Conservation (phyloP, 768 basidiomycete genomes). For the Pleurotus sapidus region DNA sequence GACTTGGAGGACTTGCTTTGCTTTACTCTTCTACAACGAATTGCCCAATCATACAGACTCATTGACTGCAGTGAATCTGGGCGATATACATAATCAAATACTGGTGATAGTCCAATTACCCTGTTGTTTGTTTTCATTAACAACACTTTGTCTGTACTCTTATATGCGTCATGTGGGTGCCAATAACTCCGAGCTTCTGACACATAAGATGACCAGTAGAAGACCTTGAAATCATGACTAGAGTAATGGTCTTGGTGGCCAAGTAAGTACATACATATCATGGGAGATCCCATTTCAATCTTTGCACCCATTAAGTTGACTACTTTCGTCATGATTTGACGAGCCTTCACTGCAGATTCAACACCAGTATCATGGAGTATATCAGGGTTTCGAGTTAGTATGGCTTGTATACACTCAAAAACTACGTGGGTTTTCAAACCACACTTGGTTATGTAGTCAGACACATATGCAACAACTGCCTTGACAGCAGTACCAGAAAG, state of each 20-base stretch:
- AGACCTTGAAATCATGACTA: constrained; percentile 20
- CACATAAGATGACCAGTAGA: no score
- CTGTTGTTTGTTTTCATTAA: neutral
- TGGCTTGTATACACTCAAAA: constrained; percentile 15
- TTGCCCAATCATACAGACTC: constrained; percentile 26
- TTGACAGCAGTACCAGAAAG: constrained; percentile 23
- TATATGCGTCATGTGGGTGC: no score
- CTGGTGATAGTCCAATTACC: constrained; percentile 15
- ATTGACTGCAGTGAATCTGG: constrained; percentile 16
- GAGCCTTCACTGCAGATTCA: constrained; percentile 10
- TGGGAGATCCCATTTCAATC: constrained; percentile 26
- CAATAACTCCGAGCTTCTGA: no score
- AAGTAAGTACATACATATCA: constrained; percentile 12
- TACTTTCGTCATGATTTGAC: constrained; percentile 22
- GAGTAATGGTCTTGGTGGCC: constrained; percentile 25
- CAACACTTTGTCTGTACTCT: no score
- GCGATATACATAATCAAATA: constrained; percentile 25
- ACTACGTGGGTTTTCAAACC: constrained; percentile 20
- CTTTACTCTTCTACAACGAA: constrained; percentile 12
- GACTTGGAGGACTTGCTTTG: neutral
- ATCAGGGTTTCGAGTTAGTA: constrained; percentile 19
- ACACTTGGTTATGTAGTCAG: constrained; percentile 27
- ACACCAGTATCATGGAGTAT: neutral
- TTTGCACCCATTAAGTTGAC: constrained; percentile 25
- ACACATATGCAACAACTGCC: constrained; percentile 22